Percentiles rank a stretch among this genome's conserved stretches.
These are phyloP conservation scores for Xanthoconium purpureum DNA, from an alignment of 768 basidiomycete species.

Conservation along the genomic window DNA sequence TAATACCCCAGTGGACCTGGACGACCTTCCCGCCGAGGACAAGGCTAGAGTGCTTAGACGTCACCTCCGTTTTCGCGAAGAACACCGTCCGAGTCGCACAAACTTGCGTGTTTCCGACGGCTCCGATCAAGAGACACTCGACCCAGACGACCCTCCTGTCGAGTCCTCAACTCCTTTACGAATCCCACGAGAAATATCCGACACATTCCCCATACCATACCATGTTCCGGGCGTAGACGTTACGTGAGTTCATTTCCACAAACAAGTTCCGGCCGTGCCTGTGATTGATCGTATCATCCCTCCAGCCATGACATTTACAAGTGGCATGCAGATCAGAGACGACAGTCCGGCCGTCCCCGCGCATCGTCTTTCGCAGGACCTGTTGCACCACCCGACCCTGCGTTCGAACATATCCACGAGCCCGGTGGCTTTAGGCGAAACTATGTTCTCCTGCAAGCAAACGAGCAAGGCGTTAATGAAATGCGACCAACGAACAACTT, in stretches of 20 bases:
- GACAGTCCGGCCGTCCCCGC: slow-evolving; percentile 58
- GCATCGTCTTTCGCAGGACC: slow-evolving; percentile 68
- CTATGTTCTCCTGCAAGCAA: slow-evolving; percentile 72
- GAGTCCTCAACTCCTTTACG: slow-evolving; percentile 28
- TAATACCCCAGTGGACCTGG: slow-evolving; percentile 39
- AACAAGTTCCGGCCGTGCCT: slow-evolving; percentile 11
- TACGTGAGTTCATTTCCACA: slow-evolving; percentile 61
- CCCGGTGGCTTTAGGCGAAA: slow-evolving; percentile 94
- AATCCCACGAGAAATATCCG: slow-evolving; percentile 46
- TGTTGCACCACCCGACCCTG: slow-evolving; percentile 57
- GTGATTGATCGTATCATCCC: slow-evolving; percentile 1
- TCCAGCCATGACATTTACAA: slow-evolving; percentile 88
- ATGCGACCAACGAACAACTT: slow-evolving; percentile 74
- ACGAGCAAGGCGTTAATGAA: slow-evolving; percentile 61
- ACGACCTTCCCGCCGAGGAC: slow-evolving; percentile 74
- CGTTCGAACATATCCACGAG: slow-evolving; percentile 90
- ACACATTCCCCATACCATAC: slow-evolving; percentile 85
- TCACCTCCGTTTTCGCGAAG: slow-evolving; percentile 76
- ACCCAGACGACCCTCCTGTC: slow-evolving; percentile 18
- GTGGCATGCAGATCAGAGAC: slow-evolving; percentile 78
- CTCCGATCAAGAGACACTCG: slow-evolving; percentile 25
- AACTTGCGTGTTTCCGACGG: slow-evolving; percentile 21
- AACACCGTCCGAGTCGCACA: slow-evolving; percentile 37
- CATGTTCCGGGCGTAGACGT: slow-evolving; percentile 86
- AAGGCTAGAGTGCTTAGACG: slow-evolving; percentile 77